Percentiles rank a stretch among this genome's conserved stretches.
Evolutionary conservation across 2,329 filamentous ascomycete species (phyloP).

Genomic region (Blastomyces silverae): DNA sequence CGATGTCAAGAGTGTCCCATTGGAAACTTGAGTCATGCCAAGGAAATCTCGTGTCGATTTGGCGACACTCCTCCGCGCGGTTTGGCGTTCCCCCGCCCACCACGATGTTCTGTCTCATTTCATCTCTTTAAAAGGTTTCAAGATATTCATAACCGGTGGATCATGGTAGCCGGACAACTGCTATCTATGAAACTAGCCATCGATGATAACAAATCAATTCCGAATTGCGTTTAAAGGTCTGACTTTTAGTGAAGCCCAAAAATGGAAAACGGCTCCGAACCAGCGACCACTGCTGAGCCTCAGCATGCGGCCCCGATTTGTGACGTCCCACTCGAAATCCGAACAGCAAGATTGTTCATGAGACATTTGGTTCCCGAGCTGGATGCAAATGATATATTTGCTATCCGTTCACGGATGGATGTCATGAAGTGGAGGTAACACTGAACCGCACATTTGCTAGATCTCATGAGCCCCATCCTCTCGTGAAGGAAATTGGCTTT

Average conservation of each 20-base stretch:
- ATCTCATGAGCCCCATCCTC: conserved; percentile 15
- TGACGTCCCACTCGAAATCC: conserved; percentile 8
- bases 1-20: not conserved
- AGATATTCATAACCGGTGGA: not conserved
- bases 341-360: conserved; percentile 21
- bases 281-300: not conserved
- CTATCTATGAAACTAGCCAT: not conserved
- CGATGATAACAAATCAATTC: not conserved
- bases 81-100: not conserved
- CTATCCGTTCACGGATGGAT: conserved; percentile 24
- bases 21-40: not conserved
- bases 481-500: conserved; percentile 20
- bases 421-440: conserved; percentile 29
- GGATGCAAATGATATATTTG: conserved; percentile 25
- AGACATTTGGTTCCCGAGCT: conserved; percentile 20
- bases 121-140: not conserved
- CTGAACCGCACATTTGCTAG: not conserved
- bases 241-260: not conserved
- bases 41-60: conserved; percentile 12
- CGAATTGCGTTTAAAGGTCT: not conserved
- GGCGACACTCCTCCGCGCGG: conserved; percentile 1
- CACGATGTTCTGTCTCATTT: not conserved
- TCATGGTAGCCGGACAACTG: not conserved
- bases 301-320: conserved; percentile 1
- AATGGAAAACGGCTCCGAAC: not conserved